Evolutionary conservation across 23 red algal genomes (phyloP).

Genomic region (Agarophyton chilense): DNA sequence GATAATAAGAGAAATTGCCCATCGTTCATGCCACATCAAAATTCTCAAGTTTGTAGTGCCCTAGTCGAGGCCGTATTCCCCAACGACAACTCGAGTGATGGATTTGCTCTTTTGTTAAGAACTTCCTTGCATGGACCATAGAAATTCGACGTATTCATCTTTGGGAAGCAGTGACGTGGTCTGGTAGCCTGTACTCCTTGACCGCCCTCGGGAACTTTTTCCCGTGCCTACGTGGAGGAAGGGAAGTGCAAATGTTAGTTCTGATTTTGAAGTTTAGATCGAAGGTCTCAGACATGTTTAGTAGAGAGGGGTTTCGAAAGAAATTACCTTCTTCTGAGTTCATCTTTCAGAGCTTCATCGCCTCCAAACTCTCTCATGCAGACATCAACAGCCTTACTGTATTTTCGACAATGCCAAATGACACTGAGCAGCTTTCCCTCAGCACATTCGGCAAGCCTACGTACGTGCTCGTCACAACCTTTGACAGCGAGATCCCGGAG

Average conservation of each 20-base stretch:
- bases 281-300: neutral
- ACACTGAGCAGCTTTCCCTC: conserved; percentile 51
- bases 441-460: conserved; percentile 55
- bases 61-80: too few species aligned
- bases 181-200: conserved; percentile 30
- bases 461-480: conserved; percentile 47
- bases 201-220: conserved; percentile 43
- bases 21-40: too few species aligned
- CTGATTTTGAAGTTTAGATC: neutral
- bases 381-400: conserved; percentile 57
- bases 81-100: too few species aligned
- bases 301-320: neutral
- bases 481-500: conserved; percentile 48
- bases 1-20: too few species aligned
- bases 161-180: neutral
- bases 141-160: neutral
- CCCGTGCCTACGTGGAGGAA: conserved; percentile 18
- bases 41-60: too few species aligned
- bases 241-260: neutral
- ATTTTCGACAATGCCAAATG: conserved; percentile 57
- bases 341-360: conserved; percentile 56
- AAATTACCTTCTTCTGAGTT: conserved; percentile 60
- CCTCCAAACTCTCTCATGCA: conserved; percentile 43
- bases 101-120: too few species aligned
- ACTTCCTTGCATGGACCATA: neutral